phyloP scores from a whole-genome alignment of 2,329 filamentous ascomycete species.

The Dactylellina leptospora region DNA sequence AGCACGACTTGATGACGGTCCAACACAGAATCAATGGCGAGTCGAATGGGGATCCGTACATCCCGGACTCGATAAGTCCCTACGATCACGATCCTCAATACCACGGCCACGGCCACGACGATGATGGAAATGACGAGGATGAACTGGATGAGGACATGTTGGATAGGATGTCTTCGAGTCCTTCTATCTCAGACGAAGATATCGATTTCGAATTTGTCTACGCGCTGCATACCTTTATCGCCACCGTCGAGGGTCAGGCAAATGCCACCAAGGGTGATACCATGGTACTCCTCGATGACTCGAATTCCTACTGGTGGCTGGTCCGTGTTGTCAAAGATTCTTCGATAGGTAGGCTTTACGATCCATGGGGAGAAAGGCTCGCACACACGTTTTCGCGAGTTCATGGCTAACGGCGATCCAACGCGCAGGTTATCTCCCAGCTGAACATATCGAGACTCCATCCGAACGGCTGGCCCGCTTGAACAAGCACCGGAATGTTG shows the following conservation, averaged over 20 bases:
- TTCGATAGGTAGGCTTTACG: conserved; percentile 75
- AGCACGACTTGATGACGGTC: conserved; percentile 66
- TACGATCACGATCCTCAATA: conserved; percentile 64
- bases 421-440: conserved; percentile 94
- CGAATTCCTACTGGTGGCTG: conserved; percentile 99
- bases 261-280: conserved; percentile 98
- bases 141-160: conserved; percentile 91
- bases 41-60: conserved; percentile 67
- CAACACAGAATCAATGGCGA: conserved; percentile 68
- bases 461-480: conserved; percentile 90
- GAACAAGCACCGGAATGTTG: conserved; percentile 98
- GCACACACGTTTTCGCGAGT: no score
- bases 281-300: conserved; percentile 97
- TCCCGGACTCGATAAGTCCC: conserved; percentile 61
- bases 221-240: conserved; percentile 95
- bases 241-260: conserved; percentile 96
- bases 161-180: conserved; percentile 98
- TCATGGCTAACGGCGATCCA: no score
- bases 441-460: conserved; percentile 97
- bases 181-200: conserved; percentile 81
- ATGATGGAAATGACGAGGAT: conserved; percentile 69
- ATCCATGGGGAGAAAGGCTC: background rate
- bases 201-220: conserved; percentile 99
- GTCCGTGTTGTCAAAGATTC: conserved; percentile 97
- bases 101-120: conserved; percentile 71